Base-by-base conservation (phyloP, 75 land plant genomes). In the Adiantum capillusveneris region DNA sequence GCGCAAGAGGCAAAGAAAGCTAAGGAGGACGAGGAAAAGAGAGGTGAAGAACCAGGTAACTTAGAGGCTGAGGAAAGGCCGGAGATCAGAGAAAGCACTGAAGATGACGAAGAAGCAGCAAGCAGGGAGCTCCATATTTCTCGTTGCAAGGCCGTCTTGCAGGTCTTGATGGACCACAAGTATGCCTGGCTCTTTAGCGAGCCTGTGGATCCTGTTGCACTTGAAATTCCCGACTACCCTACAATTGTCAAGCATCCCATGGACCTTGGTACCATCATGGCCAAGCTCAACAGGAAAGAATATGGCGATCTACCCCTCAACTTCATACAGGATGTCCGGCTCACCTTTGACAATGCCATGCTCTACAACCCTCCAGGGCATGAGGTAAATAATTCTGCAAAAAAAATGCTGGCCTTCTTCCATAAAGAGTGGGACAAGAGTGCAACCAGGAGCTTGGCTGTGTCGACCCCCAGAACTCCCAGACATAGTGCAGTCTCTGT, bases 201-300 rank as follows among this genome's bases (percentile, higher is more conserved):
- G 11, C 95, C 97, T 37, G 94, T 92, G 30, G 97, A 92, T 77
- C 69, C 81, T 21, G 80, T 78, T 29, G 79, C 80, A 72, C 70
- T 80, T 31, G 81, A 83, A 2, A 70, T 92, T 62, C 94, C 95
- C 9, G 97, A 92, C 70, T 92, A 92, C 61, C 77, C 65, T 31
- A 73, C 44, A 11, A 57, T 92, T n/a, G 85, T 92, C 1, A 80
- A 84, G 80, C 74, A 78, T 39, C 97, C 95, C 26, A 92, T 92
- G 95, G 97, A 88, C 76, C 60, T 85, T 24, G 95, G 97, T 13
- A 88, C 97, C 17, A 54, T 92, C n/a, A 92, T 85, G 67, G 61
- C 22, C 1, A 80, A 68, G 56, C 12, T 88, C 34, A 65, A 64
- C 20, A 53, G 74, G 1, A 67, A 78, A n/a, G 44, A 36, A 1